Evolutionary conservation across 1,284 basidiomycete species (phyloP), one percentile per base, ranked within the genome.

Genomic region (Tilletia walkeri): DNA sequence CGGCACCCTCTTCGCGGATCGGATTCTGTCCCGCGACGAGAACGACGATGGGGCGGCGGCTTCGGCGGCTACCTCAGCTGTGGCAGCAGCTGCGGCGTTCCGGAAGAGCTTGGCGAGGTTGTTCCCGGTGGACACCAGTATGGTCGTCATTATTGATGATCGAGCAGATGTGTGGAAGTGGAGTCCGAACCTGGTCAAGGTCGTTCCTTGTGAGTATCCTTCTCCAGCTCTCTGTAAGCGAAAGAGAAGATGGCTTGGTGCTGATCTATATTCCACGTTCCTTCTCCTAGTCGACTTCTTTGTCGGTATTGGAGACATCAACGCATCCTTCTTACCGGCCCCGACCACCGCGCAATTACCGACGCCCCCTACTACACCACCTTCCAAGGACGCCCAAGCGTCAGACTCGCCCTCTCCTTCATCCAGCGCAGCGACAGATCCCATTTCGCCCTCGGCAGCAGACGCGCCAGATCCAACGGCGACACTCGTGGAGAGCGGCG

Each of bases 101-200:
- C 90, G 93, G 82, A 99, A 99, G 85, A 94, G 90, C 79, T 85
- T 99, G 30, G 89, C 92, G 79, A 87, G 95, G 36, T 85, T 99
- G 50, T 99, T 99, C 81, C 95, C 95, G 1, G 76, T 82, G 14
- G 95, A 98, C 85, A 94, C 93, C 56, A 94, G 93, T 66, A 99
- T 98, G 95, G 95, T 98, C 0, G 95, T 98, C 73, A 92, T 99
- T 80, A 99, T 99, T 74, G 95, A 99, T 84, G 95, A 99, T 85
- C 89, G 95, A 41, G 92, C 93, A 1, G 95, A 99, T 81, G 95
- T 99, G 24, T 99, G 95, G 95, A 92, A 93, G 77, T 92, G 92
- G 89, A 85, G 86, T 72, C 94, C 95, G 0, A 98, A 99, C 84
- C 87, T 99, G 45, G 88, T 99, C 82, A 96, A 97, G 86, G 95